Evolutionary conservation across 2,329 filamentous ascomycete species (phyloP).

Genomic region (Pyrenophora tritici-repentis): DNA sequence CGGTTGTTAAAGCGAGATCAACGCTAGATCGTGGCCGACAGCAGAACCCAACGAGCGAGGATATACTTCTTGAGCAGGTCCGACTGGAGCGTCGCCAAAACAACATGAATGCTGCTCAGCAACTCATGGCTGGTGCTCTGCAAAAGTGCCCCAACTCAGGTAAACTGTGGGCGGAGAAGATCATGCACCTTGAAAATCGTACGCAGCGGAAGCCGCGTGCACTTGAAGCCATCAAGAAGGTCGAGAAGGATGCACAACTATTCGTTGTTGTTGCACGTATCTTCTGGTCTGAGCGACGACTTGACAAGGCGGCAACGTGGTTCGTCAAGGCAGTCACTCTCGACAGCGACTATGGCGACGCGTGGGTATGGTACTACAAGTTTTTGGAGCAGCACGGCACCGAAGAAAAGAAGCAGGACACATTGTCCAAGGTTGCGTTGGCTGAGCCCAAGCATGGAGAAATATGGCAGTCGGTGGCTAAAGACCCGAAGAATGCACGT

Average conservation of each 20-base stretch:
- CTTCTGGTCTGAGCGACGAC: slow-evolving; percentile 89
- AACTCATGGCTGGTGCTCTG: slow-evolving; percentile 88
- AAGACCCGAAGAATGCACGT: slow-evolving; percentile 80
- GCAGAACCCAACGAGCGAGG: slow-evolving; percentile 80
- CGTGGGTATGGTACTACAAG: slow-evolving; percentile 98
- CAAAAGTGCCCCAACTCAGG: slow-evolving; percentile 90
- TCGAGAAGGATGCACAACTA: slow-evolving; percentile 86
- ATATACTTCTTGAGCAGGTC: slow-evolving; percentile 92
- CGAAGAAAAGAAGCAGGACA: slow-evolving; percentile 86
- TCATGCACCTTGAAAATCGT: slow-evolving; percentile 89
- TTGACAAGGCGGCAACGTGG: slow-evolving; percentile 95
- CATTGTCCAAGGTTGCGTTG: slow-evolving; percentile 76
- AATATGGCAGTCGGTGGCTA: slow-evolving; percentile 83
- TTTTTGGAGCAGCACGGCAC: slow-evolving; percentile 92
- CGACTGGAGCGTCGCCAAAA: slow-evolving; percentile 87
- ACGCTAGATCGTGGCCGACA: slow-evolving; percentile 90
- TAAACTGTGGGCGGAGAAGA: slow-evolving; percentile 89
- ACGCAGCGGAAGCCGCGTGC: slow-evolving; percentile 91
- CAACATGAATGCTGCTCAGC: slow-evolving; percentile 82
- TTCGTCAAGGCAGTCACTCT: slow-evolving; percentile 93
- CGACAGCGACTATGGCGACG: slow-evolving; percentile 86
- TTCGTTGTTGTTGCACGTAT: slow-evolving; percentile 93
- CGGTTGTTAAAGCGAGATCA: slow-evolving; percentile 88
- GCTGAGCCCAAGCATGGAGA: slow-evolving; percentile 93
- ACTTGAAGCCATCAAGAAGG: slow-evolving; percentile 94